Conservation (phyloP, 108 stramenopile species). For the Chaetoceros tenuissimus region DNA sequence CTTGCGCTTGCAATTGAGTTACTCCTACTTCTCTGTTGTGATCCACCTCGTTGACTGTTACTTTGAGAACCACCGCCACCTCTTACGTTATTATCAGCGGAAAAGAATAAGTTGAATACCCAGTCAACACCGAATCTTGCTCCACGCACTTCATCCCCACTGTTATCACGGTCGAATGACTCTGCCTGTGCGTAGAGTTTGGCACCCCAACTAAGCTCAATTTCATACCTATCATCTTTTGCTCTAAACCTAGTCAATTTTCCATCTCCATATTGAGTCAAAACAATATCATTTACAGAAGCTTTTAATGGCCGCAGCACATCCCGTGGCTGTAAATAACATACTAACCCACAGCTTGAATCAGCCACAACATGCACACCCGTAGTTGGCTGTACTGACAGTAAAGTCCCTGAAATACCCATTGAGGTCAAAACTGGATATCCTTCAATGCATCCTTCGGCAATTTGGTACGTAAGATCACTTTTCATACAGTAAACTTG, state of each 20-base stretch:
- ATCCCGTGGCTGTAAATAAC: conserved; percentile 79
- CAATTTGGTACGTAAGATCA: conserved; percentile 64
- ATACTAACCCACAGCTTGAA: conserved; percentile 53
- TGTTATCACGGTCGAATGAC: conserved; percentile 73
- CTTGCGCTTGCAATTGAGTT: conserved; percentile 57
- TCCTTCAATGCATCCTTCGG: conserved; percentile 78
- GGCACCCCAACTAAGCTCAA: conserved; percentile 64
- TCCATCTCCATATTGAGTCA: conserved; percentile 81
- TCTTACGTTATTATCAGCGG: conserved; percentile 20
- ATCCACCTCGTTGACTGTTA: no score
- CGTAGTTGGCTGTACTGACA: conserved; percentile 79
- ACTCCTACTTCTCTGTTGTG: conserved; percentile 59
- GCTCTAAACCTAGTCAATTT: conserved; percentile 52
- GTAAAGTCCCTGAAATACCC: conserved; percentile 72
- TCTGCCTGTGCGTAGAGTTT: conserved; percentile 64
- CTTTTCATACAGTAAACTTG: conserved; percentile 49
- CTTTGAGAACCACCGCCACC: no score
- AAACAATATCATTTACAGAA: conserved; percentile 78
- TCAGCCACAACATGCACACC: conserved; percentile 86
- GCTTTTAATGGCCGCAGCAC: conserved; percentile 76
- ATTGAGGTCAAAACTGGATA: conserved; percentile 71
- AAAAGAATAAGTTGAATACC: conserved; percentile 39
- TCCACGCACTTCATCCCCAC: conserved; percentile 59
- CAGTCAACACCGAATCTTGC: conserved; percentile 70
- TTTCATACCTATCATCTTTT: conserved; percentile 55